These are phyloP conservation scores for Pythium insidiosum DNA, from an alignment of 352 stramenopile genomes.

Conservation along the genomic window DNA sequence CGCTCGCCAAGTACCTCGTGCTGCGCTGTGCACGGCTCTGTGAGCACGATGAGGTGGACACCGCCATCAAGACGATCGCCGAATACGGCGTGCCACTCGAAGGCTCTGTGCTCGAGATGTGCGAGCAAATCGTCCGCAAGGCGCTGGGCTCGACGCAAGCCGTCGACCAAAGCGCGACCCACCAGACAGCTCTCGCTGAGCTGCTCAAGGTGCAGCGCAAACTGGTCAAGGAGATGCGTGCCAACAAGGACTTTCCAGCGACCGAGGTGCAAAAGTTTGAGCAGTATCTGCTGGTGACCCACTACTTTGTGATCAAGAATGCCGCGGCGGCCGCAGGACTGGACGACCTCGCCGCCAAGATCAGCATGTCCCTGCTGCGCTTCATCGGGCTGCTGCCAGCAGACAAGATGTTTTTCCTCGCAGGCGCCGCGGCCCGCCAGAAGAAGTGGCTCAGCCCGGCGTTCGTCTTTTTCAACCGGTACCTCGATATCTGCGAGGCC, in stretches of 20 bases:
- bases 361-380: slow-evolving; percentile 84
- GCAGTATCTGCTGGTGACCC: slow-evolving; percentile 64
- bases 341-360: slow-evolving; percentile 64
- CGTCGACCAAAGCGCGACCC: slow-evolving; percentile 30
- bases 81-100: slow-evolving; percentile 79
- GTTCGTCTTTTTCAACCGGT: slow-evolving; percentile 94
- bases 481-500: slow-evolving; percentile 91
- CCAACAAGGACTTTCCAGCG: slow-evolving; percentile 40
- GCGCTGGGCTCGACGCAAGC: slow-evolving; percentile 33
- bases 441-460: slow-evolving; percentile 88
- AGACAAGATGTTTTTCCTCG: slow-evolving; percentile 95
- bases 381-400: slow-evolving; percentile 84
- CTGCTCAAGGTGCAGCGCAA: slow-evolving; percentile 41
- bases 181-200: slow-evolving; percentile 39
- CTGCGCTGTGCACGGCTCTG: slow-evolving; percentile 60
- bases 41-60: slow-evolving; percentile 64
- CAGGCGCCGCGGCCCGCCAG: slow-evolving; percentile 67
- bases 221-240: slow-evolving; percentile 71
- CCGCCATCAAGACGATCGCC: slow-evolving; percentile 65
- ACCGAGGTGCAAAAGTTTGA: slow-evolving; percentile 61
- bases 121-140: slow-evolving; percentile 47
- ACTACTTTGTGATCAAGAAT: slow-evolving; percentile 74
- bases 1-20: slow-evolving; percentile 84
- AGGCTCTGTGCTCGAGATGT: slow-evolving; percentile 36
- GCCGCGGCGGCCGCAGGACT: slow-evolving; percentile 46